Evolutionary conservation across 192 early-diverging fungal genomes (phyloP).

Genomic region (Jimgerdemannia flammicorona): DNA sequence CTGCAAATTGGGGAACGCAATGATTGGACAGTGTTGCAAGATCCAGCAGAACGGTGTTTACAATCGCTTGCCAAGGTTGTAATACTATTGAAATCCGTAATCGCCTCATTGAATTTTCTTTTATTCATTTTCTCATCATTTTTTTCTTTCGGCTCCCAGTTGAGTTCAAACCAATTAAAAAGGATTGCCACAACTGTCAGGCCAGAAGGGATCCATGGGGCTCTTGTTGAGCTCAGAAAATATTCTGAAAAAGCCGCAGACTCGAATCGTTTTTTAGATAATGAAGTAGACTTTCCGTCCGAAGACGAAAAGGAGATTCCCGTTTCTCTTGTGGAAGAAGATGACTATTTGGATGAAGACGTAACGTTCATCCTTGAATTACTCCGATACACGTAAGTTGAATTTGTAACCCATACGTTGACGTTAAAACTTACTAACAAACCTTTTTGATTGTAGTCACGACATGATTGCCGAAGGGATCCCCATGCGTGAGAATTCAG

Average conservation of each 20-base stretch:
- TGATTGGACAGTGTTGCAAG: too few species aligned
- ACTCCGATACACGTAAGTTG: conserved; percentile 18
- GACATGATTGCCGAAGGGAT: conserved; percentile 18
- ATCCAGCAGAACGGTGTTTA: too few species aligned
- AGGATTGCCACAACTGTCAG: conserved; percentile 5
- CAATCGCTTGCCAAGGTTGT: too few species aligned
- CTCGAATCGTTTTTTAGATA: conserved; percentile 2
- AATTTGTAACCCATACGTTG: not conserved
- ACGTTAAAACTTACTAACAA: conserved; percentile 7
- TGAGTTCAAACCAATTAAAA: too few species aligned
- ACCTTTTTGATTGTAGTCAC: not conserved
- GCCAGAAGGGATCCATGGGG: conserved; percentile 3
- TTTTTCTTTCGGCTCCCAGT: too few species aligned
- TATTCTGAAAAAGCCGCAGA: conserved; percentile 12
- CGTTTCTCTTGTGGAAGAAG: not conserved
- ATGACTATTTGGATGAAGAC: conserved; percentile 8
- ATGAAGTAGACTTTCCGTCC: conserved; percentile 1
- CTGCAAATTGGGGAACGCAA: too few species aligned
- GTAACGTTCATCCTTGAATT: conserved; percentile 14
- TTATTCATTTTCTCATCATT: too few species aligned
- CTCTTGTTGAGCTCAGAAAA: conserved; percentile 9
- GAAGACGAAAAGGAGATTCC: conserved; percentile 1
- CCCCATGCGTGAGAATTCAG: conserved; percentile 7
- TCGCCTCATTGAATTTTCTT: too few species aligned
- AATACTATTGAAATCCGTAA: too few species aligned